Conservation (phyloP, 306 rosid species). For the Vigna mungo region DNA sequence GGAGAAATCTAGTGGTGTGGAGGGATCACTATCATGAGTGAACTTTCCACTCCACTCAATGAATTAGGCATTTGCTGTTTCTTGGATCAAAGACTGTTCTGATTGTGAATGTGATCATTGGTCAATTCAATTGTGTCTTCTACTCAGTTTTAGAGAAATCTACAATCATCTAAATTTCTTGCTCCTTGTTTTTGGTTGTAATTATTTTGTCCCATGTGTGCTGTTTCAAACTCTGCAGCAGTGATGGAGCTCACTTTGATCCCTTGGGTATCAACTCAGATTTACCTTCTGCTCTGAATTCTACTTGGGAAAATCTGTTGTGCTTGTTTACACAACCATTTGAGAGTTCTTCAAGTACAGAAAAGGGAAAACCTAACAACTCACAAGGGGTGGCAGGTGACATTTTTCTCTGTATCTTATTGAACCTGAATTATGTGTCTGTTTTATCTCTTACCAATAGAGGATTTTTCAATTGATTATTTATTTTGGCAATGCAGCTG, state of each 20-base stretch:
- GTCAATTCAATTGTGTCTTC: neutral
- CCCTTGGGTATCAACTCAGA: slow-evolving; percentile 81
- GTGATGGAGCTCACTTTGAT: slow-evolving; percentile 67
- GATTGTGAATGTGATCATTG: slow-evolving; percentile 10
- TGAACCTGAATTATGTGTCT: slow-evolving; percentile 29
- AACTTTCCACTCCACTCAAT: neutral
- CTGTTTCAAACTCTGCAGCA: slow-evolving; percentile 57
- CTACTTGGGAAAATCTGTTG: slow-evolving; percentile 63
- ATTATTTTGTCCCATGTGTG: slow-evolving; percentile 23
- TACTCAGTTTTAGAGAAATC: neutral
- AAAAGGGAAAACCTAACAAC: slow-evolving; percentile 71
- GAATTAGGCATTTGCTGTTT: neutral
- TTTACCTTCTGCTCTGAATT: slow-evolving; percentile 57
- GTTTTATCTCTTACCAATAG: slow-evolving; percentile 48
- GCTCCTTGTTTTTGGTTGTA: slow-evolving; percentile 19
- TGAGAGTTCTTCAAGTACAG: slow-evolving; percentile 68
- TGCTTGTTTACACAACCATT: slow-evolving; percentile 60
- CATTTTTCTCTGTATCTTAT: slow-evolving; percentile 32
- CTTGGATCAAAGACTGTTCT: neutral
- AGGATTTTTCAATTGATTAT: slow-evolving; percentile 72
- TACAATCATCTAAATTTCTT: neutral
- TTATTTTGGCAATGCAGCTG: slow-evolving; percentile 67
- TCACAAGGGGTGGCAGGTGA: slow-evolving; percentile 90
- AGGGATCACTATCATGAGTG: neutral
- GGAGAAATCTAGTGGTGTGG: neutral